A percentile compares a stretch with the other conserved stretches of the same genome.
Conservation (phyloP, 441 rosid species). For the Dalechampia spathulata region DNA sequence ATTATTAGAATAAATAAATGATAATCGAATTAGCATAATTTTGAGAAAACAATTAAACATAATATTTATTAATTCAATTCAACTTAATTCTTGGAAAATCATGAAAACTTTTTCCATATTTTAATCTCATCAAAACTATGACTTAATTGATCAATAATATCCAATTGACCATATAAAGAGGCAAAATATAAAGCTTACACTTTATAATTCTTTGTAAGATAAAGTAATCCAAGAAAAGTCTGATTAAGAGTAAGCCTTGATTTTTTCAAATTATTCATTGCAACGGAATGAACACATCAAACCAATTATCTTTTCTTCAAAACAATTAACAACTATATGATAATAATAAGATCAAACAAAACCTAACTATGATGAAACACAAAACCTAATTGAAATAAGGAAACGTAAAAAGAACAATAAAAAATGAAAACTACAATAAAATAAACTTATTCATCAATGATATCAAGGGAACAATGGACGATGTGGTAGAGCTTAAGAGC, state of each 20-base stretch:
- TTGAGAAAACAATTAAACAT: background rate
- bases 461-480: constrained; percentile 90
- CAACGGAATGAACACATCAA: background rate
- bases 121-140: no score
- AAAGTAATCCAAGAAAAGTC: constrained; percentile 83
- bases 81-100: background rate
- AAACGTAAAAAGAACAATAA: background rate
- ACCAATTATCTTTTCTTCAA: no score
- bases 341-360: background rate
- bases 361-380: background rate
- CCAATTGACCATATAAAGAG: background rate
- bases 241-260: constrained; percentile 71
- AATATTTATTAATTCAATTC: background rate
- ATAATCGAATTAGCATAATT: background rate
- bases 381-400: background rate
- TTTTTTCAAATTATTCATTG: constrained; percentile 88
- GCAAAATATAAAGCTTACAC: constrained; percentile 43
- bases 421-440: background rate
- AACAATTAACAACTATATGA: background rate
- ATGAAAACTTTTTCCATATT: no score
- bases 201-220: constrained; percentile 86
- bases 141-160: background rate
- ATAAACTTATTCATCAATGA: constrained; percentile 76
- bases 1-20: background rate
- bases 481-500: constrained; percentile 88